Conservation (phyloP, 2,329 filamentous ascomycete genomes). For the Knoxdaviesia proteae region DNA sequence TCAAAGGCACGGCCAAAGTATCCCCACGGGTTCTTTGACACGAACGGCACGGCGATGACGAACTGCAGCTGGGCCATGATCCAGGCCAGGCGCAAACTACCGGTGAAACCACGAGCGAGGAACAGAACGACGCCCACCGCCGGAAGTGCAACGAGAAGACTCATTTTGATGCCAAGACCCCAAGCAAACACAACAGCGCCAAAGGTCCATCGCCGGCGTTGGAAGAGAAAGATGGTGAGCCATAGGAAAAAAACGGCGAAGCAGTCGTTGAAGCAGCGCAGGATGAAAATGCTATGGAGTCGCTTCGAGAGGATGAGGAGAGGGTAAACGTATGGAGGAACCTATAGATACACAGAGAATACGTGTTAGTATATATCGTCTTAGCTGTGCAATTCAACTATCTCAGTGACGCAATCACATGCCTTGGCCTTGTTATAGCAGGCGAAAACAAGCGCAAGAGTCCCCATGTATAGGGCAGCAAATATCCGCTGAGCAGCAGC, state of each 20-base stretch:
- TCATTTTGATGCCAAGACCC: slow-evolving; percentile 91
- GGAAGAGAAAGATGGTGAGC: slow-evolving; percentile 57
- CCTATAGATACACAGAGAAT: slow-evolving; percentile 20
- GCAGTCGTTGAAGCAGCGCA: slow-evolving; percentile 91
- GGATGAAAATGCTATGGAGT: slow-evolving; percentile 78
- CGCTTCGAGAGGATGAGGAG: slow-evolving; percentile 78
- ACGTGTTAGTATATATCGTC: neutral
- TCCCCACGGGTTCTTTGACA: slow-evolving; percentile 39
- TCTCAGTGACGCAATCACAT: slow-evolving; percentile 6
- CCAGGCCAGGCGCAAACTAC: slow-evolving; percentile 45
- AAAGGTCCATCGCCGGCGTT: slow-evolving; percentile 51
- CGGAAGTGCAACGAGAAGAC: slow-evolving; percentile 61
- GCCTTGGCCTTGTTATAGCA: slow-evolving; percentile 63
- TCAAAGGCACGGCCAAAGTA: slow-evolving; percentile 79
- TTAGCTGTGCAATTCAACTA: neutral
- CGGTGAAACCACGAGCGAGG: slow-evolving; percentile 45
- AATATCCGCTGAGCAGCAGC: slow-evolving; percentile 69
- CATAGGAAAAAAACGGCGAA: slow-evolving; percentile 73
- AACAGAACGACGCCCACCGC: slow-evolving; percentile 60
- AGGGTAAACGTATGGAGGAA: slow-evolving; percentile 70
- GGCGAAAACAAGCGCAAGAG: slow-evolving; percentile 55
- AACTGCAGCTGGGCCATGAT: slow-evolving; percentile 66
- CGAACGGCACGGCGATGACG: slow-evolving; percentile 44
- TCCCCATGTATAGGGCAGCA: slow-evolving; percentile 54
- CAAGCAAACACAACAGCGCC: slow-evolving; percentile 55